Percentiles rank a stretch among this genome's conserved stretches.
Conservation (phyloP, 2,329 filamentous ascomycete genomes). For the Phaeophleospora eucalypticola region DNA sequence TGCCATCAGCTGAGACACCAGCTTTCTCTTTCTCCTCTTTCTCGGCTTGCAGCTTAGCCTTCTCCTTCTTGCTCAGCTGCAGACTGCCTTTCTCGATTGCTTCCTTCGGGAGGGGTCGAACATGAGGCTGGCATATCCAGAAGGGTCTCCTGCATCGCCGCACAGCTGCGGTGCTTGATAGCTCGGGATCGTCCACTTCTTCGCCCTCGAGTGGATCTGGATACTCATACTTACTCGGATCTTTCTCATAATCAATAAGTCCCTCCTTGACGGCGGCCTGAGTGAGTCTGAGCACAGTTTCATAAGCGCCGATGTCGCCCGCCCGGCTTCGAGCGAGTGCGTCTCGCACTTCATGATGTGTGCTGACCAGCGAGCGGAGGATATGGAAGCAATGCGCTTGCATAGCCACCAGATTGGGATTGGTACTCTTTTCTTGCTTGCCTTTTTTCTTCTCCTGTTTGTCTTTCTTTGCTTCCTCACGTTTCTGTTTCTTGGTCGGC, state of each 20-base stretch:
- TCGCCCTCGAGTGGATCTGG: constrained; percentile 17
- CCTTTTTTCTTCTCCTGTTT: constrained; percentile 40
- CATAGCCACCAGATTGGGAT: constrained; percentile 70
- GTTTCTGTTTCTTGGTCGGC: constrained; percentile 50
- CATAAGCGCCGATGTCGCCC: constrained; percentile 71
- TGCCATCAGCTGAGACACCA: constrained; percentile 27
- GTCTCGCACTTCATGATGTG: constrained; percentile 79
- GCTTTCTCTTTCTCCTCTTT: constrained; percentile 27
- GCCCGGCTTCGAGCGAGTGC: constrained; percentile 65
- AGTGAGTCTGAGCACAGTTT: constrained; percentile 69
- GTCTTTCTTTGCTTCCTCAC: constrained; percentile 29
- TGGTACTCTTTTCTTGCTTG: constrained; percentile 45
- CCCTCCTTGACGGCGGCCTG: constrained; percentile 71
- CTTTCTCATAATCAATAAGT: constrained; percentile 60
- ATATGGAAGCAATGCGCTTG: constrained; percentile 93
- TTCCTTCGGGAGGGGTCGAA: constrained; percentile 81
- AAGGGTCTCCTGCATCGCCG: constrained; percentile 73
- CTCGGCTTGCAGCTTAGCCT: constrained; percentile 27
- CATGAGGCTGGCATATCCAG: constrained; percentile 86
- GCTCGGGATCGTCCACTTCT: constrained; percentile 24
- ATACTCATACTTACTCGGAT: constrained; percentile 36
- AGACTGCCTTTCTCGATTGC: constrained; percentile 48
- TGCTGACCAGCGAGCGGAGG: constrained; percentile 72
- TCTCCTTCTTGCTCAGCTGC: constrained; percentile 32
- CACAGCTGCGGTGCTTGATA: constrained; percentile 55